Base-by-base conservation (phyloP, 2,329 filamentous ascomycete genomes). In the Penicillium paneum region DNA sequence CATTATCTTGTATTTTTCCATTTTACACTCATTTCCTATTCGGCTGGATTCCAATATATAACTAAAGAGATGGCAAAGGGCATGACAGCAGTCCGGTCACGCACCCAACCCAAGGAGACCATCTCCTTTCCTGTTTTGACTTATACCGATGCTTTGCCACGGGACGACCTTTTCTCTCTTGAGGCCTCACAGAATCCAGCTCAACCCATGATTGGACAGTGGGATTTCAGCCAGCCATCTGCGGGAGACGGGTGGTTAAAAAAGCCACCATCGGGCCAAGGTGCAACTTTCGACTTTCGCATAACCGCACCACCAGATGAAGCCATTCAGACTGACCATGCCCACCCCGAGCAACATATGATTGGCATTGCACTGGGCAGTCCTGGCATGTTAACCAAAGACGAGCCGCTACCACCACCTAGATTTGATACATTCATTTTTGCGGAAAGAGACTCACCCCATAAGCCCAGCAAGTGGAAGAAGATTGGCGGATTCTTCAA, bases 291-390 rank as follows among this genome's bases (percentile, higher is more conserved):
- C 50, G 69, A 74, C 49, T 72, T 72, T 53, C 61, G 58, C 19
- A 58, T 71, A 24, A 65, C 65, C 1, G 56, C 60, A 13, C 68
- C 67, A 5, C 65, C 67, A 3, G 57, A 64, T 19, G 65, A 67
- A 44, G 59, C 56, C 0, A 48, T 68, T 8, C 55, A 56, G n/a
- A 55, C 58, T 0, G 26, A 19, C 8, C 36, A 58, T 34, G 57
- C 61, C 31, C 55, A 55, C 8, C 72, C 75, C 8, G 76, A 61
- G n/a, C 43, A 77, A 41, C 73, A 76, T 57, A 78, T 76, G 62
- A 91, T 91, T 57, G 89, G 89, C 10, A 86, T 91, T 79, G 88
- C 88, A 1, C 74, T 91, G 52, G 88, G 88, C 31, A 91, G 87
- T 64, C 88, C 88, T 24, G 75, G 78, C 13, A 61, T 70, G 59